Conservation (phyloP, 2,329 filamentous ascomycete species). For the Aspergillus transmontanensis region DNA sequence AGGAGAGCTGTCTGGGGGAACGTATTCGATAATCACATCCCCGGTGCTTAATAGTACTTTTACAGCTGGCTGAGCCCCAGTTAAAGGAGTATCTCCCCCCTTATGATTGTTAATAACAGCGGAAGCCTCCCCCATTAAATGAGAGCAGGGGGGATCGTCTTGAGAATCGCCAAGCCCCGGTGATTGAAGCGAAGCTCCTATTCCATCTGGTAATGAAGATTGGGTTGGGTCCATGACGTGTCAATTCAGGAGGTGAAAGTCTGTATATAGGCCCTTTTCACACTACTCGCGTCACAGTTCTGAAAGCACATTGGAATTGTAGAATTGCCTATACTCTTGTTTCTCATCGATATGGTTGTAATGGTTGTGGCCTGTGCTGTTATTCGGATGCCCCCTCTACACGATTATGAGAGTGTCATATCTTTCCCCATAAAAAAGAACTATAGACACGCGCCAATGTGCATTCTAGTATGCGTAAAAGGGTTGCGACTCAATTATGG, state of each 20-base stretch:
- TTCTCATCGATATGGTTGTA: slow-evolving; percentile 3
- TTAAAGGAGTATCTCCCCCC: not conserved
- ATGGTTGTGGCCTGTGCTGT: not conserved
- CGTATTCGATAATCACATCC: slow-evolving; percentile 42
- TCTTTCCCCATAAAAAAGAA: not conserved
- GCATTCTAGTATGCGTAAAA: not conserved
- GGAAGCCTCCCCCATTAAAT: not conserved
- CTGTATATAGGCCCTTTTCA: not conserved
- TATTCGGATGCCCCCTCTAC: not conserved
- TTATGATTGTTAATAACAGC: not conserved
- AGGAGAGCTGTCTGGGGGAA: slow-evolving; percentile 8
- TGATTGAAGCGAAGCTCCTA: slow-evolving; percentile 7
- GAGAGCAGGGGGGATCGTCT: not conserved
- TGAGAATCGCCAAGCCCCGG: slow-evolving; percentile 3
- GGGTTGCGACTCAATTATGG: not conserved
- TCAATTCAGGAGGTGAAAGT: not conserved
- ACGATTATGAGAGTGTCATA: not conserved
- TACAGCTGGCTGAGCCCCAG: slow-evolving; percentile 2
- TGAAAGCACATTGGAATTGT: slow-evolving; percentile 1
- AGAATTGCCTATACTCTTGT: not conserved
- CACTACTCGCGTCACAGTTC: not conserved
- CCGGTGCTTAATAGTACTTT: slow-evolving; percentile 32
- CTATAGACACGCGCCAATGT: not conserved
- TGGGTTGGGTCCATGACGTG: slow-evolving; percentile 27
- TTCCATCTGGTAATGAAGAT: slow-evolving; percentile 23